A percentile compares a stretch with the other conserved stretches of the same genome.
Evolutionary conservation across 306 rosid species (phyloP).

Genomic region (Castanea crenata): DNA sequence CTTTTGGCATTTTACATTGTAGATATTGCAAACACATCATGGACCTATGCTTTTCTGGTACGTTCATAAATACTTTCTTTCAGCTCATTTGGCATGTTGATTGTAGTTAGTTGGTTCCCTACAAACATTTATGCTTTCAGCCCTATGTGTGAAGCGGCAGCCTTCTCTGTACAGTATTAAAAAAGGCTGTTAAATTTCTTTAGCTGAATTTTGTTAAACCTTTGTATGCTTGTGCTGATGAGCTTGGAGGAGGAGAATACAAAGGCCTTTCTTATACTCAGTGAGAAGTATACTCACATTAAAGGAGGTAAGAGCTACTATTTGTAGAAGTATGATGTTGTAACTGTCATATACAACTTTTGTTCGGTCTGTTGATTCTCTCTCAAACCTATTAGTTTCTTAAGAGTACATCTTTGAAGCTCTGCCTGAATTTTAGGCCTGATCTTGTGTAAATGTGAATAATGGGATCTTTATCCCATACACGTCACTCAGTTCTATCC

Average conservation of each 20-base stretch:
- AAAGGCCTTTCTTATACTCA: conserved; percentile 78
- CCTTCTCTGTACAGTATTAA: background rate
- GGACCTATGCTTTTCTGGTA: background rate
- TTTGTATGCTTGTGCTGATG: conserved; percentile 45
- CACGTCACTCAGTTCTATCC: too few relatives aligned
- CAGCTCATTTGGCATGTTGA: background rate
- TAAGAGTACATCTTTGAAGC: background rate
- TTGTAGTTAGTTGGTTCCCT: background rate
- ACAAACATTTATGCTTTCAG: background rate
- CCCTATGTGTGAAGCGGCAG: background rate
- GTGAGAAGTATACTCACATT: conserved; percentile 67
- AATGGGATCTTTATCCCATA: too few relatives aligned
- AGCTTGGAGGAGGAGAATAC: conserved; percentile 60
- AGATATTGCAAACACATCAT: too few relatives aligned
- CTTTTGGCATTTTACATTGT: too few relatives aligned
- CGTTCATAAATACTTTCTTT: background rate
- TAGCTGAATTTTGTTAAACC: background rate
- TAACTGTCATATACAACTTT: background rate
- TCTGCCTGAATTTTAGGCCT: background rate
- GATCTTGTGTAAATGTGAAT: background rate
- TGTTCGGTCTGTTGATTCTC: background rate
- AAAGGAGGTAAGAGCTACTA: conserved; percentile 63
- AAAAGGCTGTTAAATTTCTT: background rate
- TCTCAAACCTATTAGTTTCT: background rate
- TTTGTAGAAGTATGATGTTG: background rate